Evolutionary conservation across 1,284 basidiomycete genomes (phyloP).

Genomic region (Takashimella tepidaria): DNA sequence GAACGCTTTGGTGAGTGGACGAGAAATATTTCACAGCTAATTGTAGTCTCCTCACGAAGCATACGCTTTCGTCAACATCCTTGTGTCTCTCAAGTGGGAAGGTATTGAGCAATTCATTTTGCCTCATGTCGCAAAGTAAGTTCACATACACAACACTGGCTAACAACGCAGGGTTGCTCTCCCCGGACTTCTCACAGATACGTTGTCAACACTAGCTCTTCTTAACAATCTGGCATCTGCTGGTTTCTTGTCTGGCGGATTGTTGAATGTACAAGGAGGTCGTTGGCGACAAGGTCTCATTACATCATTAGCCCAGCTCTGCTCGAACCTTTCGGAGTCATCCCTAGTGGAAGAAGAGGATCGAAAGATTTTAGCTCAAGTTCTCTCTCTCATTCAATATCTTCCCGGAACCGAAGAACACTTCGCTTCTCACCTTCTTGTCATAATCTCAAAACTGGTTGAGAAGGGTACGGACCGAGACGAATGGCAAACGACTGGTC

Average conservation of each 20-base stretch:
- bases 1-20: slow-evolving; percentile 30
- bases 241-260: slow-evolving; percentile 40
- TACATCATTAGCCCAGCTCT: slow-evolving; percentile 17
- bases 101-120: slow-evolving; percentile 48
- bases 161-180: slow-evolving; percentile 24
- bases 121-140: slow-evolving; percentile 37
- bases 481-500: slow-evolving; percentile 21
- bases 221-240: slow-evolving; percentile 41
- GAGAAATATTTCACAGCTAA: slow-evolving; percentile 4
- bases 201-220: slow-evolving; percentile 38
- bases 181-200: slow-evolving; percentile 25
- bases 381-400: slow-evolving; percentile 29
- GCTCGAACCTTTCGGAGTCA: slow-evolving; percentile 3
- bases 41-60: slow-evolving; percentile 17
- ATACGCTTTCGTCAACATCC: slow-evolving; percentile 40
- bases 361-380: slow-evolving; percentile 27
- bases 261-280: slow-evolving; percentile 46
- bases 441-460: slow-evolving; percentile 10
- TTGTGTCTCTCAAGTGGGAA: slow-evolving; percentile 42
- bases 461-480: slow-evolving; percentile 6
- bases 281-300: slow-evolving; percentile 41
- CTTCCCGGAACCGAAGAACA: slow-evolving; percentile 23
- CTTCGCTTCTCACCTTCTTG: slow-evolving; percentile 20
- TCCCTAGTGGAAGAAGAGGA: slow-evolving; percentile 11
- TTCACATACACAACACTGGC: background rate